Percentiles rank a stretch among this genome's conserved stretches.
Conservation (phyloP, 2,329 filamentous ascomycete species). For the Sporothrix curviconia region DNA sequence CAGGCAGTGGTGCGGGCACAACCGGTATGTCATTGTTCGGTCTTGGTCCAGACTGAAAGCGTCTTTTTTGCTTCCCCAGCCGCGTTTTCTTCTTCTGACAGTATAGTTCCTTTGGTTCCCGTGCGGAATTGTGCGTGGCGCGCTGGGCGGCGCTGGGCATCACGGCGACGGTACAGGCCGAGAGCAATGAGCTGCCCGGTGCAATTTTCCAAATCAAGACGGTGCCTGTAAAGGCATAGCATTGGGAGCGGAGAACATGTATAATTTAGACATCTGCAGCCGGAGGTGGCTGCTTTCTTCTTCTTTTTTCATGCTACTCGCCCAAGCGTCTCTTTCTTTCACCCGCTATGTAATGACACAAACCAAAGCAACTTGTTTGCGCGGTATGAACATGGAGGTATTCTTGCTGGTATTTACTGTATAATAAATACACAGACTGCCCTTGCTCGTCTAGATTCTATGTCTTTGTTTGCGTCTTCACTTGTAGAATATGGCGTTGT, state of each 20-base stretch:
- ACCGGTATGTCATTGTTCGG: slow-evolving; percentile 55
- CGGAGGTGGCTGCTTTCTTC: not conserved
- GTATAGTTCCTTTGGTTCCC: slow-evolving; percentile 86
- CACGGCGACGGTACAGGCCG: slow-evolving; percentile 83
- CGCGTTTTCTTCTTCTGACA: not conserved
- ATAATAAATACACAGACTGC: too few species aligned
- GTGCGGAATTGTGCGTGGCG: slow-evolving; percentile 84
- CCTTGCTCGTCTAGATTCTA: too few species aligned
- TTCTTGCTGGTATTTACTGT: not conserved
- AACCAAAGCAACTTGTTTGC: slow-evolving; percentile 1
- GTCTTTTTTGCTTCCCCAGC: not conserved
- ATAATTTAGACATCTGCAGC: not conserved
- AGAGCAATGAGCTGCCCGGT: slow-evolving; percentile 76
- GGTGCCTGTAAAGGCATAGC: slow-evolving; percentile 56
- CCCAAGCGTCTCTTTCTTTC: not conserved
- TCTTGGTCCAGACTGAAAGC: too few species aligned
- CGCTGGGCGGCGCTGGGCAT: slow-evolving; percentile 89
- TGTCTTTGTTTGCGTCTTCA: too few species aligned
- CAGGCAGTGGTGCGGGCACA: slow-evolving; percentile 70
- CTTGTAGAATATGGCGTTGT: too few species aligned
- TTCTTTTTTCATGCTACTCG: not conserved
- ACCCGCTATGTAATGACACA: slow-evolving; percentile 7
- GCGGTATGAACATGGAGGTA: not conserved
- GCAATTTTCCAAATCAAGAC: slow-evolving; percentile 97
- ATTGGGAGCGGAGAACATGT: not conserved